Evolutionary conservation across 139 green algal genomes (phyloP).

Genomic region (Chlorella sp.): DNA sequence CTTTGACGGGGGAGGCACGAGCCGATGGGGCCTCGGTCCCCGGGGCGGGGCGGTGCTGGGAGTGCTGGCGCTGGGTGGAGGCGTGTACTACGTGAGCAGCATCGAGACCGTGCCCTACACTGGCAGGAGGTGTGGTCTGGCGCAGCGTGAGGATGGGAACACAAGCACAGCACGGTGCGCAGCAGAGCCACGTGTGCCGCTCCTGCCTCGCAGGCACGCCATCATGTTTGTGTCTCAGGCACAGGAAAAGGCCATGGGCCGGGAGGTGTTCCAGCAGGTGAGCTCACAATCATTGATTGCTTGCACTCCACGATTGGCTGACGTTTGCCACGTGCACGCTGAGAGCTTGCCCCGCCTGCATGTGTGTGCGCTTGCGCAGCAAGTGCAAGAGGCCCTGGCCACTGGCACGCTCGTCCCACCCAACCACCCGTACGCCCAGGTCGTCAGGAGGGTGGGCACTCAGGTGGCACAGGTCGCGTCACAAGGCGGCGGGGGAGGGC

Average conservation of each 20-base stretch:
- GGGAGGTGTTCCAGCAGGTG: conserved; percentile 19
- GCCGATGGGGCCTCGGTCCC: not conserved
- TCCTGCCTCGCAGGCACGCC: conserved; percentile 16
- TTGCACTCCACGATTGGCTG: too few species aligned
- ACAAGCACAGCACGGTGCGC: not conserved
- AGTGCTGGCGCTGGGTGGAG: not conserved
- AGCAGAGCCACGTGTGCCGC: not conserved
- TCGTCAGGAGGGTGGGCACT: conserved; percentile 27
- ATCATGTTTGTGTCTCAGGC: conserved; percentile 25
- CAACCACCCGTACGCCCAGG: conserved; percentile 20
- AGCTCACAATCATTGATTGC: too few species aligned
- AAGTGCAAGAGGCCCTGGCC: conserved; percentile 28
- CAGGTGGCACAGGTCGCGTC: conserved; percentile 37
- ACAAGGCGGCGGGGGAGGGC: conserved; percentile 49
- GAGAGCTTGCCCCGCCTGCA: not conserved
- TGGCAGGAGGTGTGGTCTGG: conserved; percentile 5
- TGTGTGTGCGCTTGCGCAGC: conserved; percentile 14
- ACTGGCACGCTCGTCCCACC: conserved; percentile 42
- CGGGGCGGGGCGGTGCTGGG: not conserved
- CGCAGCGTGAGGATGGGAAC: too few species aligned
- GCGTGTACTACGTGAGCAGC: conserved; percentile 14
- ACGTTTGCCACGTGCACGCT: not conserved
- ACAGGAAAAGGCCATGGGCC: conserved; percentile 22
- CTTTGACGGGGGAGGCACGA: not conserved
- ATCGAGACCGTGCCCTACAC: conserved; percentile 31